Evolutionary conservation across 2,329 filamentous ascomycete species (phyloP), one percentile per base, ranked within the genome.

Genomic region (Trichothecium sympodiale): DNA sequence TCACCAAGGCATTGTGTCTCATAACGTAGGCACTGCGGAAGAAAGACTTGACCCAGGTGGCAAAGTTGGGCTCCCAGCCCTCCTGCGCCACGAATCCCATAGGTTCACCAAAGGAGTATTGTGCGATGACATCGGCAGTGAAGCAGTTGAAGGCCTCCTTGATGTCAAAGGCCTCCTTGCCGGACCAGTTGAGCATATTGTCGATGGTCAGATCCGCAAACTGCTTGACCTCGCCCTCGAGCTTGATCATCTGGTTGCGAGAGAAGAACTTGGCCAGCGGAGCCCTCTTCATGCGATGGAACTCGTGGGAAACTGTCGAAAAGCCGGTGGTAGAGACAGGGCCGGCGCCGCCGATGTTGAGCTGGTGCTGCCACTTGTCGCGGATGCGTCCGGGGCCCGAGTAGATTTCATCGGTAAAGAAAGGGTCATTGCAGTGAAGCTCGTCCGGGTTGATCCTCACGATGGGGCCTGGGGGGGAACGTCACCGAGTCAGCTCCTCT

Each of bases 391-490:
- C 48, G 2, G 46, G 44, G 1, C 46, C 48, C 5, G 46, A 46
- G 35, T 59, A 61, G 23, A 61, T 55, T 33, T 61, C 57, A n/a
- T 62, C 57, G 14, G 47, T 42, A 31, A 62, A 61, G 37, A 44
- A 37, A 0, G 49, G 48, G 33, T 60, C 55, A 8, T 44, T 47
- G 43, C 58, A 60, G 39, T 62, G 59, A 3, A 60, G 49, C 38
- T 62, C 59, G n/a, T 57, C 41, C 0, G 59, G 58, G 26, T 48
- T 61, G 32, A 62, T 61, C 7, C 59, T 49, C 5, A 61, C 52
- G 25, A 62, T 54, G 3, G 59, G 59, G 0, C 55, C 54, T 56
- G 15, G 5, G 13, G n/a, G 13, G n/a, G n/a, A n/a, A n/a, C n/a
- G n/a, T n/a, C n/a, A n/a, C n/a, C n/a, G n/a, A n/a, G n/a, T n/a